Evolutionary conservation across 345 rosid genomes (phyloP), one percentile per base, ranked within the genome.

Genomic region (Odontarrhena argentea): DNA sequence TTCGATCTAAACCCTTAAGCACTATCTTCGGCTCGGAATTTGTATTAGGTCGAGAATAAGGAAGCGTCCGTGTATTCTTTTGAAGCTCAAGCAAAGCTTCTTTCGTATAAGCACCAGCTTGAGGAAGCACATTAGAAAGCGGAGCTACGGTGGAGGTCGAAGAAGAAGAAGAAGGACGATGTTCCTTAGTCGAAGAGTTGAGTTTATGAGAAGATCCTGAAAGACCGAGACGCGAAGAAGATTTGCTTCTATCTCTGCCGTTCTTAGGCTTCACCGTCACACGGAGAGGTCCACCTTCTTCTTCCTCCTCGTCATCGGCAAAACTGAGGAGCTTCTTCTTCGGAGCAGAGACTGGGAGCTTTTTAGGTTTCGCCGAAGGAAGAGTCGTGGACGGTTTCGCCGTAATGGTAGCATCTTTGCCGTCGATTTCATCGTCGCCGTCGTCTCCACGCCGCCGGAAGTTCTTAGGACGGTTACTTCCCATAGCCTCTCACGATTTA

Each of bases 1-100:
- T 75, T 69, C 70, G 67, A 75, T 59, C 36, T 63, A 75, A 82
- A 25, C 89, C 93, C 63, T 74, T 85, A 64, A 81, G 91, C 55
- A 82, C 66, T 66, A 85, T 70, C 76, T 58, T 83, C 35, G 88
- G 91, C 62, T 83, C 90, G 24, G 71, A 8, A 50, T 78, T 73
- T 1, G 79, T 69, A 69, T 67, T 69, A 10, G 83, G 78, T 44
- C 81, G 84, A 32, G 84, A 80, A 50, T 71, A 70, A 0, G 85
- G 85, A n/a, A 89, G 84, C 59, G 85, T 83, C 50, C 84, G 83
- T 10, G 89, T 87, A 67, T 86, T 86, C 81, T 79, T 89, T n/a
- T 83, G 93, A 41, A 93, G 97, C 83, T 93, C 94, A 18, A 86
- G 96, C 11, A 93, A 80, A 10, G 90, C 86, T 75, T 93, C 98